These are phyloP conservation scores for Meredithiella fracta DNA, from an alignment of 2,329 filamentous ascomycete genomes.

Conservation along the genomic window DNA sequence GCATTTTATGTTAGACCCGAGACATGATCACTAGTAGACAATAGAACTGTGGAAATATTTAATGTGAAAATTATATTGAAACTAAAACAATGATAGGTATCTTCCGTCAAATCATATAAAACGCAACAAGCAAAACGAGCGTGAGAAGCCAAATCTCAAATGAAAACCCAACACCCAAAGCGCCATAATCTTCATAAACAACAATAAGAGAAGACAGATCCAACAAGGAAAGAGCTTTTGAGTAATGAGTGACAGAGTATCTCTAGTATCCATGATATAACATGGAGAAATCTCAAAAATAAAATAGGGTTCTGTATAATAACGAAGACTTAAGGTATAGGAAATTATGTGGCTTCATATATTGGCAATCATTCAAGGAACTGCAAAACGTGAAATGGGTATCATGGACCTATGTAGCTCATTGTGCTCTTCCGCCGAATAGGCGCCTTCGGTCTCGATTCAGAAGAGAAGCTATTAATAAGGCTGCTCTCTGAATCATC, in stretches of 20 bases:
- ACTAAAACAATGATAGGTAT: conserved; percentile 10
- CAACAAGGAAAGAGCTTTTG: neutral
- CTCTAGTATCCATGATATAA: too few relatives aligned
- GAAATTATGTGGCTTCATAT: neutral
- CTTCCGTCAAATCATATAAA: conserved; percentile 11
- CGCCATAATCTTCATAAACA: conserved; percentile 2
- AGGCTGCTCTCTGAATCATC: conserved; percentile 16
- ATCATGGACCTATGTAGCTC: too few relatives aligned
- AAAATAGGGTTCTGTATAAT: too few relatives aligned
- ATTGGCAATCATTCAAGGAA: neutral
- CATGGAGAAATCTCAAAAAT: too few relatives aligned
- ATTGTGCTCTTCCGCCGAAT: conserved; percentile 14
- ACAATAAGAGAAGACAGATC: neutral
- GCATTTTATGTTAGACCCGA: neutral
- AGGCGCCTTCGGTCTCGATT: conserved; percentile 6
- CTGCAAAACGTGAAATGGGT: too few relatives aligned
- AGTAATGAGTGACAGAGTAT: neutral
- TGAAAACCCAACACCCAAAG: conserved; percentile 2
- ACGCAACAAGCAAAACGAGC: neutral
- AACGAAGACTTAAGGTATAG: neutral
- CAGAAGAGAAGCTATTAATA: neutral
- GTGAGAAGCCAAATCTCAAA: conserved; percentile 3
- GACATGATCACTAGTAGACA: neutral
- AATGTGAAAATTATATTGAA: conserved; percentile 3
- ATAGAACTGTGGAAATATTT: too few relatives aligned